These are phyloP conservation scores for Ballota nigra DNA, from an alignment of 257 asterid species.

Conservation along the genomic window DNA sequence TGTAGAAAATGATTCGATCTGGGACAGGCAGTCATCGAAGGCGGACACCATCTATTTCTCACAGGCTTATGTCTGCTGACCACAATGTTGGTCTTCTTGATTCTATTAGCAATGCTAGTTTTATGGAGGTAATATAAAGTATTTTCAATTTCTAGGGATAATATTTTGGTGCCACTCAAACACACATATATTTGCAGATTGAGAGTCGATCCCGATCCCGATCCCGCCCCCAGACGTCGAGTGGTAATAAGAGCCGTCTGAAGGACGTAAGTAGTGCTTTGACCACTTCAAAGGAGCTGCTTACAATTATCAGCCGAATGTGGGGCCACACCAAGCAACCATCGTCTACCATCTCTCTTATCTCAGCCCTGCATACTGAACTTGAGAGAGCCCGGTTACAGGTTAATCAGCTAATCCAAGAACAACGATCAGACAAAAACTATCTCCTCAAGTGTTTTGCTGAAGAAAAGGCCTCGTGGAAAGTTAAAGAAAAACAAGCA, in stretches of 20 bases:
- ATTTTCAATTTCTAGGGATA: no score
- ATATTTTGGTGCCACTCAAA: neutral
- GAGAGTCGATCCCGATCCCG: slow-evolving; percentile 60
- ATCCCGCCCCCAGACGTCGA: slow-evolving; percentile 55
- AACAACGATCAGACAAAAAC: slow-evolving; percentile 53
- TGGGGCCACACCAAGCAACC: slow-evolving; percentile 84
- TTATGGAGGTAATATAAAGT: slow-evolving; percentile 63
- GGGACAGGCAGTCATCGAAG: slow-evolving; percentile 59
- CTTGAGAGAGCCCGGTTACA: slow-evolving; percentile 92
- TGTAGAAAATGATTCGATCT: slow-evolving; percentile 73
- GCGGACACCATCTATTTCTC: slow-evolving; percentile 63
- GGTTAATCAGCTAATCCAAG: slow-evolving; percentile 81
- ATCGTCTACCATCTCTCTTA: slow-evolving; percentile 73
- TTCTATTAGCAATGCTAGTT: slow-evolving; percentile 73
- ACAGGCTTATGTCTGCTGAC: slow-evolving; percentile 43
- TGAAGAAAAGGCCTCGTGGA: slow-evolving; percentile 89
- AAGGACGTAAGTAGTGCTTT: slow-evolving; percentile 85
- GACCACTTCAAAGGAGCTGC: slow-evolving; percentile 89
- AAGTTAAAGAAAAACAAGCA: slow-evolving; percentile 52
- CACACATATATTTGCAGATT: slow-evolving; percentile 40
- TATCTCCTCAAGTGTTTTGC: slow-evolving; percentile 72
- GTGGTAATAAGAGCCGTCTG: slow-evolving; percentile 50
- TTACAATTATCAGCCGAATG: slow-evolving; percentile 76
- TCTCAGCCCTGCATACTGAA: slow-evolving; percentile 93
- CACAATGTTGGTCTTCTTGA: slow-evolving; percentile 52